Base-by-base conservation (phyloP, 805 yeast species). In the Lipomyces japonicus region DNA sequence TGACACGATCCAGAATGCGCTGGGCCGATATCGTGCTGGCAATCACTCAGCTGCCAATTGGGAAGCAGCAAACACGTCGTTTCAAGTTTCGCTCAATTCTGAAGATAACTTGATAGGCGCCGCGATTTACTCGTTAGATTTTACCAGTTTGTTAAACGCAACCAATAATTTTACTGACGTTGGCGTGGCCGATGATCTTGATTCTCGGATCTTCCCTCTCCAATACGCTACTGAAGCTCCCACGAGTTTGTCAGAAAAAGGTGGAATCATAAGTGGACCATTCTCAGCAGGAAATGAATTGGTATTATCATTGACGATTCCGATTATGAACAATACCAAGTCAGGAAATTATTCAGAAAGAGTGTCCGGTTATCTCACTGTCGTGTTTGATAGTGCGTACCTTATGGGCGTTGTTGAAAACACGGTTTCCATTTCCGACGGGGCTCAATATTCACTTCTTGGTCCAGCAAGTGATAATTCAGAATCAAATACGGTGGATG, bases 221-320 rank as follows among this genome's bases (percentile, higher is more conserved):
- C 70, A 74, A 2, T 61, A 71, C n/a, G 73, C 75, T 55, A 63
- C 71, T 1, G 44, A 68, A 1, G 65, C 80, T 0, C 77, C 85
- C 7, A 68, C 73, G 14, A 63, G 74, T 2, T 63, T 79, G 7
- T 45, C 74, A 1, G 65, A 68, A 21, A 57, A 71, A 1, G 67
- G 66, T 0, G 84, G 84, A n/a, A 67, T 74, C 47, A 53, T 86
- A 14, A 70, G 81, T 1, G 95, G 95, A 2, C 96, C 96, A 0
- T 70, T 78, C 1, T 45, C 68, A 16, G 78, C 80, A 58, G 65
- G 42, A 6, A 62, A 64, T 34, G 51, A 72, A 1, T 82, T 76
- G 60, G 75, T 80, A 57, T 71, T 86, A 75, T 86, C 95, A 0
- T 70, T 89, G 68, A 84, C 96, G 0, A 59, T 87, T 3, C 93